Percentiles rank a stretch among this genome's conserved stretches.
phyloP scores from a whole-genome alignment of 73 alveolate genomes.

The Paraurostyla sp. region DNA sequence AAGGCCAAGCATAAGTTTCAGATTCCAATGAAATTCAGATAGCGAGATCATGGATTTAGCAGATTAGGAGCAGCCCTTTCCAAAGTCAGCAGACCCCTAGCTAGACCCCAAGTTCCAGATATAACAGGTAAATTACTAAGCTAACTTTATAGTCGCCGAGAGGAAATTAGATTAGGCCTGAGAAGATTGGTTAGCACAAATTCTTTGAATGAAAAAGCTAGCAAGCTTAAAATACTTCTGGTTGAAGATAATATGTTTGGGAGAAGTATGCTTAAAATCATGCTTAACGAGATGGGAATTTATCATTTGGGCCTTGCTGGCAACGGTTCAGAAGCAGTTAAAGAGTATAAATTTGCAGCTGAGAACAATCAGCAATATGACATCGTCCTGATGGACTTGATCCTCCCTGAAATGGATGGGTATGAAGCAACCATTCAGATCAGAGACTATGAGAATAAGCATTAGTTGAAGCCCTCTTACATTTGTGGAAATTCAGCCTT shows the following conservation, averaged over 20 bases:
- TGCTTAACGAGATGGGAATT: neutral
- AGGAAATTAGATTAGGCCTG: neutral
- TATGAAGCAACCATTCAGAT: neutral
- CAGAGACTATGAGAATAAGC: neutral
- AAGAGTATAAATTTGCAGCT: neutral
- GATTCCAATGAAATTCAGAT: neutral
- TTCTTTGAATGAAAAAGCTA: neutral
- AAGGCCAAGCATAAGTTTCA: neutral
- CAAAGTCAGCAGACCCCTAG: neutral
- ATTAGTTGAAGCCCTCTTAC: too few relatives aligned
- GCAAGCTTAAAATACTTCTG: neutral
- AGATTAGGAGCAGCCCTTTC: neutral
- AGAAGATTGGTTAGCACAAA: neutral
- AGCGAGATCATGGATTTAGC: neutral
- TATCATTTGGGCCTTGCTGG: neutral
- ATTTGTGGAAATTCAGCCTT: too few relatives aligned
- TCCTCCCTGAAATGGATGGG: constrained; percentile 28
- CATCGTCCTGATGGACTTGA: neutral
- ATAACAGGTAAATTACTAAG: too few relatives aligned
- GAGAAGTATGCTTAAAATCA: neutral
- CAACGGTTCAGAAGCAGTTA: neutral
- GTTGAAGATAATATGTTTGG: neutral
- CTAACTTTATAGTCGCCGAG: too few relatives aligned
- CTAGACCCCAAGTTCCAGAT: neutral
- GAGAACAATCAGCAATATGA: neutral